Base-by-base conservation (phyloP, 1,284 basidiomycete genomes). In the Marasmius oreades region DNA sequence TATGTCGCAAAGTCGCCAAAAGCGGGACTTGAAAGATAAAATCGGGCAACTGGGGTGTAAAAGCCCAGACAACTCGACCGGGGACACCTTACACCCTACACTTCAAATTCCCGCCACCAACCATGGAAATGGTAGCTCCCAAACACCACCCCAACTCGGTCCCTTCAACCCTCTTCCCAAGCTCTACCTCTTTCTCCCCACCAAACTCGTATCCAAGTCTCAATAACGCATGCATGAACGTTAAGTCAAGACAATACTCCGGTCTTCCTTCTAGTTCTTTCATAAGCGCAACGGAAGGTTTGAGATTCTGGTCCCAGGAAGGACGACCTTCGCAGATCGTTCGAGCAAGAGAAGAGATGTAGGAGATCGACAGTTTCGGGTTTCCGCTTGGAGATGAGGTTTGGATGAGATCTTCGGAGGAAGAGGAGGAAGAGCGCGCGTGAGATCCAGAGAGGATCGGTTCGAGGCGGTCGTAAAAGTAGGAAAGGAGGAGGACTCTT, bases 61-160 rank as follows among this genome's bases (percentile, higher is more conserved):
- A n/a, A n/a, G n/a, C n/a, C n/a, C n/a, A n/a, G n/a, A n/a, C n/a
- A n/a, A n/a, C n/a, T n/a, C n/a, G n/a, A n/a, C n/a, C n/a, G n/a
- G n/a, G n/a, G n/a, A n/a, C n/a, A n/a, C n/a, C 26, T 43, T 54
- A 59, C 16, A 54, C 26, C 36, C 54, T 52, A 68, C 81, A 82
- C 62, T 63, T 81, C 56, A 88, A 64, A 63, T 83, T 78, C 8
- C 79, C 85, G 34, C 79, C 85, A 34, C 80, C 83, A 14, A 88
- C 80, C 75, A 92, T 79, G 31, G 84, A 85, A 64, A 94, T 81
- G 55, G 87, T 86, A 12, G 93, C 94, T 18, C 93, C 93, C 23
- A 98, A 73, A 63, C 87, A 90, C 96, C 96, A 99, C 7, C 97
- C 96, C 56, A 99, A 74, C 81, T 98, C 97, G 3, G 95, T 95